Percentiles rank a stretch among this genome's conserved stretches.
Conservation (phyloP, 1,284 basidiomycete genomes). For the Irpex lacteus region DNA sequence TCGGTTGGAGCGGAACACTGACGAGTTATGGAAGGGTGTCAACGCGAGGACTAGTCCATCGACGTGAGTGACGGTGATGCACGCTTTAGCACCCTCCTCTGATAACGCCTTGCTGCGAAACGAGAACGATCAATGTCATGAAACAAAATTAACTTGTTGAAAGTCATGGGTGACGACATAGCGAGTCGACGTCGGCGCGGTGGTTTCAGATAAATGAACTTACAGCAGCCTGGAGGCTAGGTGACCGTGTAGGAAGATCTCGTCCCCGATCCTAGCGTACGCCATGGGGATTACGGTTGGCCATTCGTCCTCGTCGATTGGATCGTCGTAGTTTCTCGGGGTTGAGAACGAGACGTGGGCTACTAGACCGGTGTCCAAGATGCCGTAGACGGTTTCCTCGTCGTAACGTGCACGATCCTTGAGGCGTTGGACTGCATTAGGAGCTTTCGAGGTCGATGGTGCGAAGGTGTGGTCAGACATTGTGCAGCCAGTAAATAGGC, state of each 20-base stretch:
- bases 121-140: background rate
- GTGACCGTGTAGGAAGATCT: background rate
- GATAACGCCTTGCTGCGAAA: background rate
- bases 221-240: background rate
- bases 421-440: background rate
- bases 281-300: slow-evolving; percentile 1
- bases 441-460: background rate
- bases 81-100: background rate
- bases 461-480: background rate
- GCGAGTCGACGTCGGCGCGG: background rate
- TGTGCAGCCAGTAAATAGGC: background rate
- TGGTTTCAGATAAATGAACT: background rate
- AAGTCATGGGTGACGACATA: too few species aligned
- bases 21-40: slow-evolving; percentile 3
- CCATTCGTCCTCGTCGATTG: background rate
- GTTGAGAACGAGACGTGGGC: background rate
- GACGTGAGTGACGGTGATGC: slow-evolving; percentile 2
- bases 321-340: background rate
- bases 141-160: background rate
- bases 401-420: background rate
- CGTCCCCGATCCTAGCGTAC: background rate
- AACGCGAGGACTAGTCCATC: slow-evolving; percentile 1
- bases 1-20: background rate
- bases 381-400: background rate
- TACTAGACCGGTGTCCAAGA: background rate